phyloP scores from a whole-genome alignment of 805 yeast genomes.

The Yamadazyma scolyti region DNA sequence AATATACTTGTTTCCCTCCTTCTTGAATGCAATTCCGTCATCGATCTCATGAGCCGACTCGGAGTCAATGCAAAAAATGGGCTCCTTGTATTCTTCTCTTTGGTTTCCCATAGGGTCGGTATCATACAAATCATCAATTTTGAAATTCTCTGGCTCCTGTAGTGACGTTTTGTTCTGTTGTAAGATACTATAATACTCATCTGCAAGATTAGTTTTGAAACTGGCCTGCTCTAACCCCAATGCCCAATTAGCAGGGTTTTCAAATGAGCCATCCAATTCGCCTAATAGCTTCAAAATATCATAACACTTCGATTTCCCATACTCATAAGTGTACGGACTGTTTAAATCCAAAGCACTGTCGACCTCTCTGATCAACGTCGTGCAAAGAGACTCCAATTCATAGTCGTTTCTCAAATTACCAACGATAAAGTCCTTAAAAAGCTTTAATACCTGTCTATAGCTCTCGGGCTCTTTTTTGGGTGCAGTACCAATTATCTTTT shows the following conservation, averaged over 20 bases:
- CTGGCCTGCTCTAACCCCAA: slow-evolving; percentile 11
- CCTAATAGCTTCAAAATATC: slow-evolving; percentile 37
- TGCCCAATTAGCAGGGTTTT: slow-evolving; percentile 54
- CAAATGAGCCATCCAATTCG: slow-evolving; percentile 15
- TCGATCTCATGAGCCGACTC: slow-evolving; percentile 84
- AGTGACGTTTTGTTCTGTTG: slow-evolving; percentile 1
- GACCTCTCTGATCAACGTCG: slow-evolving; percentile 25
- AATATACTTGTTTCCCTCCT: slow-evolving; percentile 25
- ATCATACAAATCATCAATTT: slow-evolving; percentile 18
- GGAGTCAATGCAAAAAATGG: slow-evolving; percentile 81
- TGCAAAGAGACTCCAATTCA: slow-evolving; percentile 45
- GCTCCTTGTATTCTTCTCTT: slow-evolving; percentile 44
- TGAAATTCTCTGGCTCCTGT: not conserved
- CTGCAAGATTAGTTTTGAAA: not conserved
- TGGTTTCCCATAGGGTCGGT: slow-evolving; percentile 24
- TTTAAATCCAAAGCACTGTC: slow-evolving; percentile 12
- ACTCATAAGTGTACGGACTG: slow-evolving; percentile 26
- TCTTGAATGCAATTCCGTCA: slow-evolving; percentile 76
- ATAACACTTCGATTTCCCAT: slow-evolving; percentile 52
- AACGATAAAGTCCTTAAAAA: slow-evolving; percentile 54
- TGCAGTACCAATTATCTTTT: slow-evolving; percentile 6
- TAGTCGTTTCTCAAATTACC: slow-evolving; percentile 49
- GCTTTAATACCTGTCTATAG: slow-evolving; percentile 35
- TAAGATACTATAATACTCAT: slow-evolving; percentile 6
- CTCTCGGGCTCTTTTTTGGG: slow-evolving; percentile 3